Base-by-base conservation (phyloP, 164 flowering plant genomes). In the Taxillus chinensis region DNA sequence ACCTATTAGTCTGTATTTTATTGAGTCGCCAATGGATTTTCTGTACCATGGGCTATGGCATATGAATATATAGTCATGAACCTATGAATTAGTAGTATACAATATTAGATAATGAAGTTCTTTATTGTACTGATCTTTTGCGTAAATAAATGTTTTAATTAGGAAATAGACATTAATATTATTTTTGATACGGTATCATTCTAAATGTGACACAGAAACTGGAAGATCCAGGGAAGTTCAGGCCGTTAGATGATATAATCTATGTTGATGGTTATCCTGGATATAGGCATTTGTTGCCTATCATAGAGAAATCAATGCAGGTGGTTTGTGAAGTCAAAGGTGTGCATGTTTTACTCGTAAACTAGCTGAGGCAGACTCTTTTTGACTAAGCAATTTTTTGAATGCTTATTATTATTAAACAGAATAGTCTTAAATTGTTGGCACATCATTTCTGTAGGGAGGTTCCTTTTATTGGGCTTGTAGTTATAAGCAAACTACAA, bases 241-340 rank as follows among this genome's bases (percentile, higher is more conserved):
- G 99, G 79, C 85, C 69, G 57, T 64, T 95, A 60, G 99, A 95
- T 68, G 98, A 95, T 65, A 86, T 95, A 9, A 57, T 91, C n/a
- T 87, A 78, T 60, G 59, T 87, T 55, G 50, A 73, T 42, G 89
- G 82, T 59, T 85, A 77, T 74, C 96, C 92, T 61, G 98, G 84
- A 68, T 95, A 89, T 81, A 86, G 73, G 38, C 69, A 73, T 62
- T 64, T 91, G 52, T 61, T 75, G 48, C 64, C 90, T 40, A 62
- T 89, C 70, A 87, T 80, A 7, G 93, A 86, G 67, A 78, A 73
- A 45, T 80, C 72, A 37, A 87, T 91, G 93, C 77, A 67, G 64
- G 71, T 85, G 46, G 95, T 95, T 63, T 95, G 99, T 74, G 90
- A 91, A 74, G 68, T 79, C 27, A 87, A 84, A 89, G 98, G 98